Evolutionary conservation across 305 asterid genomes (phyloP).

Genomic region (Lippia alba): DNA sequence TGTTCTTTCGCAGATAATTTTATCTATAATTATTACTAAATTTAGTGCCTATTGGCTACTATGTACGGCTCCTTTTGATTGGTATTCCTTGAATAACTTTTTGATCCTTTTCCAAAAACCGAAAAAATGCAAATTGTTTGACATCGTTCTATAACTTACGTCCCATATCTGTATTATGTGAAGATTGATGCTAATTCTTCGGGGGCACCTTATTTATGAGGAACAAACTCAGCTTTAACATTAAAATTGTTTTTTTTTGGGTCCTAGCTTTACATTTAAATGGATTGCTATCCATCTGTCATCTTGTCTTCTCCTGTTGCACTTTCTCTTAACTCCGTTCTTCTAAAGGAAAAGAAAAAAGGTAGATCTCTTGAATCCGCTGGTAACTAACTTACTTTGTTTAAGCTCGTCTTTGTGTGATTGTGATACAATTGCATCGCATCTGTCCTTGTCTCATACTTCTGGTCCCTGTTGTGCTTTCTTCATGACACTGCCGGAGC

Average conservation of each 20-base stretch:
- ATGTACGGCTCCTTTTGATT: constrained; percentile 4
- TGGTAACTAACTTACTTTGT: background rate
- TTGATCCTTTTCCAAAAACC: background rate
- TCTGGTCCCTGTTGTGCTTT: background rate
- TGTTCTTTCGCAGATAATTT: constrained; percentile 22
- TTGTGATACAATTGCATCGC: background rate
- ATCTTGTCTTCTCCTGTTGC: constrained; percentile 7
- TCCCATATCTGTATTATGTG: constrained; percentile 15
- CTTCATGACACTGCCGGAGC: background rate
- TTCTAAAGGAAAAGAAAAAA: background rate
- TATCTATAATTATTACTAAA: background rate
- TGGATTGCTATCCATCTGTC: background rate
- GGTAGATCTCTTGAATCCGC: background rate
- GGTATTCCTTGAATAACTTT: background rate
- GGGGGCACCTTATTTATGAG: background rate
- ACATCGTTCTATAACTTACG: background rate
- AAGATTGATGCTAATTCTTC: constrained; percentile 13
- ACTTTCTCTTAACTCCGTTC: background rate
- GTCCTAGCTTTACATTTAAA: background rate
- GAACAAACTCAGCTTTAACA: constrained; percentile 21
- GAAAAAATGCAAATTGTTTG: background rate
- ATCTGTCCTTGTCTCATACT: background rate
- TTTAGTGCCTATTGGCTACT: constrained; percentile 4
- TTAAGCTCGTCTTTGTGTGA: background rate
- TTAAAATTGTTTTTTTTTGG: no score